Conservation (phyloP, 441 rosid species). For the Aleurites moluccanus region DNA sequence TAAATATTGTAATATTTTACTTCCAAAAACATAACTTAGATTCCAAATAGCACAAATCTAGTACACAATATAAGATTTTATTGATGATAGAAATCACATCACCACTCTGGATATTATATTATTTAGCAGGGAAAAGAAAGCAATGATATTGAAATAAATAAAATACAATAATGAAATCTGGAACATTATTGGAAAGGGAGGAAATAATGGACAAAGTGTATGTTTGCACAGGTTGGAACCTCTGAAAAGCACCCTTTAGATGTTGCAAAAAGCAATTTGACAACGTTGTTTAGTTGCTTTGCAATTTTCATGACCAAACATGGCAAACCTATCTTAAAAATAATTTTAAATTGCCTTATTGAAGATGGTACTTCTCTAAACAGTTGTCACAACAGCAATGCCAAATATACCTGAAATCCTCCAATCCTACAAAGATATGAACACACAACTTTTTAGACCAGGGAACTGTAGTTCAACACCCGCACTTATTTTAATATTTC, state of each 20-base stretch:
- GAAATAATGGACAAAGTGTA: background rate
- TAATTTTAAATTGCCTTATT: too few relatives aligned
- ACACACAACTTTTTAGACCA: background rate
- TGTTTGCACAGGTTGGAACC: too few relatives aligned
- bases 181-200: background rate
- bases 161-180: background rate
- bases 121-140: background rate
- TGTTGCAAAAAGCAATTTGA: too few relatives aligned
- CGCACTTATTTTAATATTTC: background rate
- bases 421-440: background rate
- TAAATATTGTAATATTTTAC: background rate
- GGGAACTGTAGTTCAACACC: background rate
- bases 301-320: too few relatives aligned
- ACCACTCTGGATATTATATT: slow-evolving; percentile 1
- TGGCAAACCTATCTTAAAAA: too few relatives aligned
- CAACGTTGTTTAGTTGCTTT: too few relatives aligned
- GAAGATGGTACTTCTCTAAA: too few relatives aligned
- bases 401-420: background rate
- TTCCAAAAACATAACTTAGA: background rate
- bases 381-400: too few relatives aligned
- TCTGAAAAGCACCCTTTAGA: too few relatives aligned
- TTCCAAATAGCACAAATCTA: background rate
- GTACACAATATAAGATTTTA: background rate
- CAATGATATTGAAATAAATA: background rate
- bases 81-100: background rate